A percentile compares a stretch with the other conserved stretches of the same genome.
phyloP scores from a whole-genome alignment of 2,329 filamentous ascomycete genomes.

The Ambrosiella beaveri region DNA sequence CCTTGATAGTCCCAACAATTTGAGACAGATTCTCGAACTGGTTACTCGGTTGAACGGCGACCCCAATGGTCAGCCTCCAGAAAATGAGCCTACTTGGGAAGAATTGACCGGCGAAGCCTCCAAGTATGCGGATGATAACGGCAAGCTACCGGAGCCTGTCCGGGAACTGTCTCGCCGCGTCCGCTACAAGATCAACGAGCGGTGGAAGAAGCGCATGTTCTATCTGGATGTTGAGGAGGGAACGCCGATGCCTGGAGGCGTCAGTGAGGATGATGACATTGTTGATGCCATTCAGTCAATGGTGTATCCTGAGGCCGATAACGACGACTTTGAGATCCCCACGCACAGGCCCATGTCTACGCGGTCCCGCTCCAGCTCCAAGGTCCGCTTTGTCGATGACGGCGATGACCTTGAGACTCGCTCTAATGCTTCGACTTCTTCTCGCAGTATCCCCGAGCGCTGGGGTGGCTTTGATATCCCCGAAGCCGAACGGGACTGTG shows the following conservation, averaged over 20 bases:
- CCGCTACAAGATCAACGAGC: slow-evolving; percentile 42
- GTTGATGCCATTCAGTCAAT: slow-evolving; percentile 23
- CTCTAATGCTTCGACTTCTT: slow-evolving; percentile 58
- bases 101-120: background rate
- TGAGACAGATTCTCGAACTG: slow-evolving; percentile 10
- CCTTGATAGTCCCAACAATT: slow-evolving; percentile 14
- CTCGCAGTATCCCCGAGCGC: slow-evolving; percentile 52
- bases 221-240: slow-evolving; percentile 80
- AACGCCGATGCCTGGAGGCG: slow-evolving; percentile 28
- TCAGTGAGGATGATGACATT: slow-evolving; percentile 43
- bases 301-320: slow-evolving; percentile 12
- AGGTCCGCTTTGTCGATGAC: slow-evolving; percentile 61
- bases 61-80: background rate
- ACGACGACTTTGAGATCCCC: slow-evolving; percentile 16
- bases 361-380: slow-evolving; percentile 58
- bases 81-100: background rate
- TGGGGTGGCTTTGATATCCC: slow-evolving; percentile 71
- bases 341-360: slow-evolving; percentile 25
- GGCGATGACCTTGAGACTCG: slow-evolving; percentile 41
- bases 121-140: background rate
- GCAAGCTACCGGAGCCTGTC: background rate
- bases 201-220: slow-evolving; percentile 63
- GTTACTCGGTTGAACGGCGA: slow-evolving; percentile 1
- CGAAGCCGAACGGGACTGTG: slow-evolving; percentile 63
- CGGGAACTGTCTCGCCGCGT: slow-evolving; percentile 14